phyloP scores from a whole-genome alignment of 1,284 basidiomycete species.

The Farysia itapuensis region DNA sequence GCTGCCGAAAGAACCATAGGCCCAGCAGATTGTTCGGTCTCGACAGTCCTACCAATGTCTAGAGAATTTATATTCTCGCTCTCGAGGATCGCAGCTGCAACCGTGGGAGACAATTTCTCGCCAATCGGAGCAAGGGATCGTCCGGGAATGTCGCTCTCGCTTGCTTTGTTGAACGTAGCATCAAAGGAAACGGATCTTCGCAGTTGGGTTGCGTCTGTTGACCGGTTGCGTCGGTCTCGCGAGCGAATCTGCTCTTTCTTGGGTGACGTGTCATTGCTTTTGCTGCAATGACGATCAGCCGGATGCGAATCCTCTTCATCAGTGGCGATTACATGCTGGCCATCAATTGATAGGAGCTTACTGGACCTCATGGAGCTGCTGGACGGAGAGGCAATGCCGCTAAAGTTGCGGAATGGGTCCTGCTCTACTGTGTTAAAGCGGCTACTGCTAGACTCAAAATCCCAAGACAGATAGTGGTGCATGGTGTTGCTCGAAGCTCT shows the following conservation, averaged over 20 bases:
- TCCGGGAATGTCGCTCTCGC: not conserved
- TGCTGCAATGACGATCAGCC: slow-evolving; percentile 8
- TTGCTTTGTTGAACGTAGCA: not conserved
- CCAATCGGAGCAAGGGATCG: slow-evolving; percentile 23
- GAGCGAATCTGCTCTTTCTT: slow-evolving; percentile 8
- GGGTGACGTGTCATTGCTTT: slow-evolving; percentile 14
- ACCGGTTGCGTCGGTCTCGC: slow-evolving; percentile 12
- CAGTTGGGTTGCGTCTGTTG: slow-evolving; percentile 19
- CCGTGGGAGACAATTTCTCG: slow-evolving; percentile 23
- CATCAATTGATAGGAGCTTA: slow-evolving; percentile 33
- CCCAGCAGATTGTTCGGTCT: no score
- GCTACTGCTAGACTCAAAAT: slow-evolving; percentile 40
- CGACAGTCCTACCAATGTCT: no score
- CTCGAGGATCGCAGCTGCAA: no score
- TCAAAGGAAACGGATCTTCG: slow-evolving; percentile 48
- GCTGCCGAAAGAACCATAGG: no score
- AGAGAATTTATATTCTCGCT: no score
- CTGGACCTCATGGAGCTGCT: slow-evolving; percentile 31
- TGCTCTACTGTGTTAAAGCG: slow-evolving; percentile 16
- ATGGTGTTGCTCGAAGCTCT: slow-evolving; percentile 38
- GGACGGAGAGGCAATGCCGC: slow-evolving; percentile 31
- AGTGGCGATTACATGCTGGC: slow-evolving; percentile 29
- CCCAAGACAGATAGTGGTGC: slow-evolving; percentile 42
- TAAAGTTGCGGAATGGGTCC: slow-evolving; percentile 51
- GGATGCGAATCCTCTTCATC: slow-evolving; percentile 20